A percentile compares a stretch with the other conserved stretches of the same genome.
Conservation (phyloP, 1,139 yeast genomes). For the Pichia sp. region DNA sequence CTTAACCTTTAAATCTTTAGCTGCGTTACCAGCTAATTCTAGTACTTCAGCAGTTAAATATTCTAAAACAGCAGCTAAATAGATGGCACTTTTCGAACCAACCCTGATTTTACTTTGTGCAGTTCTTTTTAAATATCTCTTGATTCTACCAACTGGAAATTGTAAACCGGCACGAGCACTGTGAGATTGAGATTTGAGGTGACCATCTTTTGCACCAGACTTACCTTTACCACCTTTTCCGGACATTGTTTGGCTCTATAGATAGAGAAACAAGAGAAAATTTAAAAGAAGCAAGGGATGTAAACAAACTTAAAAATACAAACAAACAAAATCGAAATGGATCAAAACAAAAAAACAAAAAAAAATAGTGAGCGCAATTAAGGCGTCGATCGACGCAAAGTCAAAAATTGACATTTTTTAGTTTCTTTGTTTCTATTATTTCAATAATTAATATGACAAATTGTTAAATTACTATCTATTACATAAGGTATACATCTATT, state of each 20-base stretch:
- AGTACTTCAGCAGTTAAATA: slow-evolving; percentile 95
- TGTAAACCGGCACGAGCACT: slow-evolving; percentile 97
- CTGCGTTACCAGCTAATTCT: slow-evolving; percentile 98
- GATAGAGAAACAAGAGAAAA: not conserved
- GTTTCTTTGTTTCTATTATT: no score
- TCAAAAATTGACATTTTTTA: not conserved
- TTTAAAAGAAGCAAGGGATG: not conserved
- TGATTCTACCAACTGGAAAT: slow-evolving; percentile 98
- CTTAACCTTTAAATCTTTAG: slow-evolving; percentile 96
- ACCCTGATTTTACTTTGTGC: slow-evolving; percentile 94
- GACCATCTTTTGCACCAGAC: slow-evolving; percentile 64
- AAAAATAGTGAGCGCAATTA: not conserved
- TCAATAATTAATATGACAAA: not conserved
- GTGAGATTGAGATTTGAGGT: slow-evolving; percentile 73
- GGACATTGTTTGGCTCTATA: slow-evolving; percentile 49
- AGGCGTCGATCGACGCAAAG: not conserved
- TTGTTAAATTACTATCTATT: no score
- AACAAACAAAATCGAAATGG: not conserved
- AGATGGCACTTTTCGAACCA: slow-evolving; percentile 72
- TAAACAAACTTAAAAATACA: not conserved
- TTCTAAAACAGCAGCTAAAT: slow-evolving; percentile 92
- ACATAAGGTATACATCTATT: not conserved
- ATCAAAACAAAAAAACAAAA: not conserved
- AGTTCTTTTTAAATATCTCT: slow-evolving; percentile 85
- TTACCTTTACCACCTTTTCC: slow-evolving; percentile 98